Conservation (phyloP, 805 yeast genomes). For the Monosporozyma unispora region DNA sequence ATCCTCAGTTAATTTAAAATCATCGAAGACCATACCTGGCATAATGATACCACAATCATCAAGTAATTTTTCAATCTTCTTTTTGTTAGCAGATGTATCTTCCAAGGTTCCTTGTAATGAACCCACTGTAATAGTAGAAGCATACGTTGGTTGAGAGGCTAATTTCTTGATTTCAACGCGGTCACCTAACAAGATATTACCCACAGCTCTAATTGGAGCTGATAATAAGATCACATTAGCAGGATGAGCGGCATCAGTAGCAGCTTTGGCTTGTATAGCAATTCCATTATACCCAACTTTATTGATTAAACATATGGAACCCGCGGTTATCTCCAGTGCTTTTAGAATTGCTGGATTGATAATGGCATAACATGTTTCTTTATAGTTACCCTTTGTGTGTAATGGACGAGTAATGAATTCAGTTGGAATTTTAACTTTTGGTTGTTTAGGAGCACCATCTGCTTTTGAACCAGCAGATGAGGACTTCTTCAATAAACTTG, state of each 20-base stretch:
- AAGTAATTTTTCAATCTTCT: conserved; percentile 35
- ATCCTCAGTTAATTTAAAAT: conserved; percentile 14
- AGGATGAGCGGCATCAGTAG: conserved; percentile 28
- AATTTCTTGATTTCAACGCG: conserved; percentile 40
- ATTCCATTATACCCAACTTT: conserved; percentile 42
- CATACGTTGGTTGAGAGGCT: conserved; percentile 41
- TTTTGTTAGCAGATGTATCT: conserved; percentile 16
- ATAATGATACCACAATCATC: conserved; percentile 51
- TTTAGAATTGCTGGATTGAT: conserved; percentile 39
- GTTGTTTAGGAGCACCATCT: conserved; percentile 12
- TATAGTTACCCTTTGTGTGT: conserved; percentile 14
- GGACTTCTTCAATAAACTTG: conserved; percentile 24
- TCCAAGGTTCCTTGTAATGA: conserved; percentile 15
- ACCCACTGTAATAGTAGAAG: conserved; percentile 32
- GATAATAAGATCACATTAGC: conserved; percentile 41
- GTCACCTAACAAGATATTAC: conserved; percentile 42
- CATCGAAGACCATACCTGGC: conserved; percentile 41
- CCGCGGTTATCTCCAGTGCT: conserved; percentile 38
- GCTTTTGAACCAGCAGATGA: conserved; percentile 9
- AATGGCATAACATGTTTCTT: conserved; percentile 32
- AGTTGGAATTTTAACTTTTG: conserved; percentile 32
- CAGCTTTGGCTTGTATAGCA: conserved; percentile 35
- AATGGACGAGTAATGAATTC: conserved; percentile 35
- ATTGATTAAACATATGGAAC: conserved; percentile 38
- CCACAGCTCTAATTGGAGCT: conserved; percentile 35